Base-by-base conservation (phyloP, 2,329 filamentous ascomycete species). In the Teratosphaeria epicoccoides region DNA sequence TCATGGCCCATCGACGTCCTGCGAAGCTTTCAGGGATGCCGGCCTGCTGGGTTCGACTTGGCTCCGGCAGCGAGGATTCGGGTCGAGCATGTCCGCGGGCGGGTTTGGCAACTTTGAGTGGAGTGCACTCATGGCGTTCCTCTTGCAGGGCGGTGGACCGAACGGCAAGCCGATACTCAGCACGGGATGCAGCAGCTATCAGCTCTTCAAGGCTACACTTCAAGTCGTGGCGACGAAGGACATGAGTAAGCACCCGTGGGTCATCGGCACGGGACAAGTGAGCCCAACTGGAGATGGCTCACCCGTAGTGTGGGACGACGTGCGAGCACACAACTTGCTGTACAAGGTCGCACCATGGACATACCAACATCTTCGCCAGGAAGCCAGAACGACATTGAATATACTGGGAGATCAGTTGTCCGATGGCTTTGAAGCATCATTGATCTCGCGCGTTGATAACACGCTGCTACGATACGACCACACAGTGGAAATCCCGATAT, bases 51-150 rank as follows among this genome's bases (percentile, higher is more conserved):
- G 91, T 24, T 82, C 85, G 52, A 80, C 87, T 51, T 98, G 93
- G 93, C 76, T 98, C 40, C 83, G 84, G 59, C 91, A 97, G 69
- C 81, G 91, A 51, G 89, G 89, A 0, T 87, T 96, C 58, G 78
- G 78, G 14, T 80, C 86, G 44, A 73, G 77, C 22, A 69, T 89
- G n/a, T 76, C 80, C 2, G 73, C 77, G 43, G 91, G 93, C 44
- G 93, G 93, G 0, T 96, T 98, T 66, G 93, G 93, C 2, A 82
- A 88, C 59, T 95, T 95, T 58, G 93, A 98, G 66, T 97, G 88
- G 88, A 79, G 86, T 0, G 73, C 81, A n/a, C 72, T 93, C 47
- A 79, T 90, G 65, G 87, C 90, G 26, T 74, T 95, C 12, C 73
- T 97, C 2, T 75, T 97, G 43, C 83, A 88, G 66, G 81, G 80